Conservation (phyloP, 352 stramenopile genomes). For the Pythium guiyangense region DNA sequence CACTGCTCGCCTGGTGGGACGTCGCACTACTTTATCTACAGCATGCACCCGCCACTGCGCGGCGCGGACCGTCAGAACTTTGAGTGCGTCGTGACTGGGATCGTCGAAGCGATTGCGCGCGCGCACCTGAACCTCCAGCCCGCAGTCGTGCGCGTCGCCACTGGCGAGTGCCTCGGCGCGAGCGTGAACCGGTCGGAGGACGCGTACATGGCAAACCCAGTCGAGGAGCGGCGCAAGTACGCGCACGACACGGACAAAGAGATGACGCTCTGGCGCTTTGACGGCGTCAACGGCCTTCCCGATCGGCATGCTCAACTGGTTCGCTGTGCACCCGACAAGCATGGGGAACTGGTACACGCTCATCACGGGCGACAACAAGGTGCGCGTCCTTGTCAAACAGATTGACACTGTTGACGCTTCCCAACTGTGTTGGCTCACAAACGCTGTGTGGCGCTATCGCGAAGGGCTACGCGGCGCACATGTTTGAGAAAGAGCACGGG, state of each 20-base stretch:
- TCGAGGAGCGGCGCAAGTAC: slow-evolving; percentile 72
- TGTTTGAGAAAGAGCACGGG: slow-evolving; percentile 85
- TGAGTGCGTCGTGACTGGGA: slow-evolving; percentile 86
- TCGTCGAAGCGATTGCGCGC: slow-evolving; percentile 75
- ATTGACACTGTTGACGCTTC: neutral
- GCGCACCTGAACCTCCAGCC: slow-evolving; percentile 76
- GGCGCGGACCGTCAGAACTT: slow-evolving; percentile 83
- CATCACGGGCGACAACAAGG: slow-evolving; percentile 93
- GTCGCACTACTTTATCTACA: slow-evolving; percentile 92
- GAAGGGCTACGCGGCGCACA: slow-evolving; percentile 80
- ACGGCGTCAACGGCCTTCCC: slow-evolving; percentile 74
- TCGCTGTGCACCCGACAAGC: slow-evolving; percentile 90
- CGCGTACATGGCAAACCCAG: slow-evolving; percentile 89
- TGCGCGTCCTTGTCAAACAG: no score
- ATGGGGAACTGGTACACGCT: slow-evolving; percentile 93
- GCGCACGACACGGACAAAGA: slow-evolving; percentile 89
- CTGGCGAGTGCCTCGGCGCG: slow-evolving; percentile 59
- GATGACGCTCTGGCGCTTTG: slow-evolving; percentile 88
- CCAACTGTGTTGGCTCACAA: neutral
- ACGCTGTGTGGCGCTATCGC: neutral
- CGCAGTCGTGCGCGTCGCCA: slow-evolving; percentile 54
- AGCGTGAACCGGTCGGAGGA: slow-evolving; percentile 89
- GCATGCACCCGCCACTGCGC: slow-evolving; percentile 69
- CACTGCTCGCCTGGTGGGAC: slow-evolving; percentile 88
- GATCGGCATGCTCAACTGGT: slow-evolving; percentile 93